Base-by-base conservation (phyloP, 306 rosid genomes). In the Pyrus bretschneideri region DNA sequence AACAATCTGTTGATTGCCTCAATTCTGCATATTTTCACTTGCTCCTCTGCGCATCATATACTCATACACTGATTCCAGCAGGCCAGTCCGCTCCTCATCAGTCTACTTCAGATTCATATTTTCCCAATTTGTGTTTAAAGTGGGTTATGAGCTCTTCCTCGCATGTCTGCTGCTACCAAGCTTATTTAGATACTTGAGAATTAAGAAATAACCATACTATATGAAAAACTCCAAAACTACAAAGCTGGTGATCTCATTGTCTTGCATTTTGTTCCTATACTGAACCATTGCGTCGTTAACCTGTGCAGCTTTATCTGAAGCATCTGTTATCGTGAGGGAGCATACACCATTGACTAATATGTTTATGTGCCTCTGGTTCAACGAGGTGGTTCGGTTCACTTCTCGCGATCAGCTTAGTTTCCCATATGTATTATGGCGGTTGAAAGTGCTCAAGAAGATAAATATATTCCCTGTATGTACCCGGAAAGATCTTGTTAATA, bases 391-490 rank as follows among this genome's bases (percentile, higher is more conserved):
- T 78, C 93, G 91, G 40, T 95, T 92, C 88, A 92, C 97, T 71
- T 95, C 98, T 17, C 86, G 98, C 60, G 98, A 95, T 79, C 96
- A 95, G 85, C 92, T 95, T 61, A 95, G 99, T 82, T 95, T 95
- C 85, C 97, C 99, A 17, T 92, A 89, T 73, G 93, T 95, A 27
- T 74, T 92, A 54, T 95, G 99, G 99, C 87, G 89, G 81, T 77
- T 91, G 82, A 90, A 89, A 75, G 86, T 88, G 70, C 81, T 86
- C 55, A 79, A 85, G 87, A 82, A 80, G 79, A 80, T 96, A 69
- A 88, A 91, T 60, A 80, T 79, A 85, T 92, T 96, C 81, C 98
- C 97, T 21, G 98, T 96, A n/a, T 91, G 99, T 73, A 87, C 89
- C 33, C 98, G 99, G 77, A 96, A 96, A 81, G 99, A 96, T 88